Conservation (phyloP, 805 yeast genomes). For the Ogataea methylovora region DNA sequence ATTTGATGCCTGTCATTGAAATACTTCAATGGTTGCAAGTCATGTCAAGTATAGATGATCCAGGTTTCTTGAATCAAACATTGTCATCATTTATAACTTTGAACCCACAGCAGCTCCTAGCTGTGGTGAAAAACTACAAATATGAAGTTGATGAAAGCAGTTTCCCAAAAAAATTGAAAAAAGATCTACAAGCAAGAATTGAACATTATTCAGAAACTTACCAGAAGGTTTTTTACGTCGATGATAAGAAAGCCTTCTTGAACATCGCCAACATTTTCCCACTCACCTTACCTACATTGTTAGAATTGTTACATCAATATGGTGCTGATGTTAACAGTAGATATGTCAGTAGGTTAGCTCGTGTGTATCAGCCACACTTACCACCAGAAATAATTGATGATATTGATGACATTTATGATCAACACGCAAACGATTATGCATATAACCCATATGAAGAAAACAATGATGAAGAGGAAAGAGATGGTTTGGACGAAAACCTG, state of each 20-base stretch:
- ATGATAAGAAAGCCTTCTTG: conserved; percentile 29
- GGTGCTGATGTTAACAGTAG: conserved; percentile 67
- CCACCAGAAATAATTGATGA: conserved; percentile 66
- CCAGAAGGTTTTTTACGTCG: conserved; percentile 14
- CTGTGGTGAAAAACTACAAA: conserved; percentile 66
- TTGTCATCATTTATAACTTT: conserved; percentile 46
- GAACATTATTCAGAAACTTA: conserved; percentile 7
- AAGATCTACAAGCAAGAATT: conserved; percentile 26
- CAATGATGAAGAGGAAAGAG: conserved; percentile 9
- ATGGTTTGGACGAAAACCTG: conserved; percentile 6
- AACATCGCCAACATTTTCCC: conserved; percentile 48
- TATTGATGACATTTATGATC: conserved; percentile 59
- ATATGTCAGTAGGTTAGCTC: conserved; percentile 42
- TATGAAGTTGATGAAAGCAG: conserved; percentile 78
- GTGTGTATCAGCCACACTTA: conserved; percentile 60
- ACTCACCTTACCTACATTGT: conserved; percentile 61
- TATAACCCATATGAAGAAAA: neutral
- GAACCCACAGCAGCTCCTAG: conserved; percentile 63
- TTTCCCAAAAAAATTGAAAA: conserved; percentile 45
- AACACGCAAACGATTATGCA: conserved; percentile 17
- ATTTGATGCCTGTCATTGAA: conserved; percentile 68
- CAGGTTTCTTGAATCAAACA: conserved; percentile 52
- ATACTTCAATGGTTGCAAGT: conserved; percentile 88
- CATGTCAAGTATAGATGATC: conserved; percentile 61
- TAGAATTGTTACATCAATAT: conserved; percentile 67